Percentiles rank a stretch among this genome's conserved stretches.
Conservation (phyloP, 805 yeast species). For the Schwanniomyces sp. region DNA sequence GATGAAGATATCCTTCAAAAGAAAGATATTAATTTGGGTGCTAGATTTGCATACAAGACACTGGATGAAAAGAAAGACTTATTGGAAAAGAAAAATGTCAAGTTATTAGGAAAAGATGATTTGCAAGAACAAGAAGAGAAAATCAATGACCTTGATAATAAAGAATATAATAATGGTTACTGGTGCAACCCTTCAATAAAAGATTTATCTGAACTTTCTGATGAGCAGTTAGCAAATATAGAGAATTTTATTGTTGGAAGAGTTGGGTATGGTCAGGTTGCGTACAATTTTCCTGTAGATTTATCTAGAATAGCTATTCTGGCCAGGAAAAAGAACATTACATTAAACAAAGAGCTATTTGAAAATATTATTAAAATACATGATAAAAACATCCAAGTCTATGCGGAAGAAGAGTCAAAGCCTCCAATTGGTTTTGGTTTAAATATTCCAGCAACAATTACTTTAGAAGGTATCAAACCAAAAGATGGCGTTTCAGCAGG, state of each 20-base stretch:
- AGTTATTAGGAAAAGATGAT: slow-evolving; percentile 12
- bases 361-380: slow-evolving; percentile 40
- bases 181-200: slow-evolving; percentile 72
- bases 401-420: slow-evolving; percentile 51
- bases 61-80: slow-evolving; percentile 1
- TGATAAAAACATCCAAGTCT: slow-evolving; percentile 56
- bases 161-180: slow-evolving; percentile 42
- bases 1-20: slow-evolving; percentile 11
- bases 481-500: slow-evolving; percentile 41
- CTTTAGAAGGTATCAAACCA: slow-evolving; percentile 63
- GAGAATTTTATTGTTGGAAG: slow-evolving; percentile 71
- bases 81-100: not conserved
- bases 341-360: slow-evolving; percentile 43
- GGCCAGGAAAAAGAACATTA: slow-evolving; percentile 29
- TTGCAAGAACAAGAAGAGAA: slow-evolving; percentile 6
- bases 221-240: slow-evolving; percentile 51
- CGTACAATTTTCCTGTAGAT: slow-evolving; percentile 69
- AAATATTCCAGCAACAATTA: slow-evolving; percentile 75
- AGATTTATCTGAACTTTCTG: slow-evolving; percentile 44
- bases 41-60: slow-evolving; percentile 13
- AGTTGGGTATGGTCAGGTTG: slow-evolving; percentile 64
- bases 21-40: not conserved
- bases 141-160: slow-evolving; percentile 10
- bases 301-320: slow-evolving; percentile 50
- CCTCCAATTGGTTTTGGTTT: slow-evolving; percentile 69